A percentile compares a stretch with the other conserved stretches of the same genome.
Conservation (phyloP, 2,329 filamentous ascomycete species). For the Stagonosporopsis chrysanthemi region DNA sequence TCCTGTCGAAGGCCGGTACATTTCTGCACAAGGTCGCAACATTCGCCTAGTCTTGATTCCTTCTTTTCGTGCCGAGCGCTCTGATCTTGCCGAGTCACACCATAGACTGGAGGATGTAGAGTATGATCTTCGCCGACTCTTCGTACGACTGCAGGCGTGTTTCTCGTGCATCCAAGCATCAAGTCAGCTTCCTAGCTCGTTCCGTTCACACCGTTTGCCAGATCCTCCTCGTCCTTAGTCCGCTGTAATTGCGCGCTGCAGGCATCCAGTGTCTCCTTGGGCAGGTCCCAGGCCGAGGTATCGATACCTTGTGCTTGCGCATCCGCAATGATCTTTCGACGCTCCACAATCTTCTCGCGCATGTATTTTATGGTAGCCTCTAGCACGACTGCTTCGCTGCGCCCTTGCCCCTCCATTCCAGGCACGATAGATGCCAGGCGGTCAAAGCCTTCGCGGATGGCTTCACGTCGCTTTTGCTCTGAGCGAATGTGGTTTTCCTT, state of each 20-base stretch:
- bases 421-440: constrained; percentile 81
- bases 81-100: not conserved
- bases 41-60: not conserved
- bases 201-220: constrained; percentile 22
- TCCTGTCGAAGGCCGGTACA: not conserved
- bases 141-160: not conserved
- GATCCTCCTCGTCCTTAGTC: constrained; percentile 30
- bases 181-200: constrained; percentile 12
- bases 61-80: not conserved
- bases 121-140: no score
- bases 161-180: not conserved
- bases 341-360: constrained; percentile 50
- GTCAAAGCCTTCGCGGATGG: constrained; percentile 85
- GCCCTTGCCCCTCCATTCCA: constrained; percentile 80
- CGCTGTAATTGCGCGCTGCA: constrained; percentile 39
- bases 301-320: constrained; percentile 48
- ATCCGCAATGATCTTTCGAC: constrained; percentile 47
- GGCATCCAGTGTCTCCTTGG: constrained; percentile 38
- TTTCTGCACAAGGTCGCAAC: not conserved
- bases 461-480: constrained; percentile 71
- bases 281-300: constrained; percentile 42
- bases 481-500: constrained; percentile 77
- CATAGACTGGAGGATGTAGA: not conserved
- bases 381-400: constrained; percentile 86
- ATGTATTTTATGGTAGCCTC: constrained; percentile 59